Percentiles rank a stretch among this genome's conserved stretches.
phyloP scores from a whole-genome alignment of 495 filamentous ascomycete species.

The Hypoxylon fuscum region DNA sequence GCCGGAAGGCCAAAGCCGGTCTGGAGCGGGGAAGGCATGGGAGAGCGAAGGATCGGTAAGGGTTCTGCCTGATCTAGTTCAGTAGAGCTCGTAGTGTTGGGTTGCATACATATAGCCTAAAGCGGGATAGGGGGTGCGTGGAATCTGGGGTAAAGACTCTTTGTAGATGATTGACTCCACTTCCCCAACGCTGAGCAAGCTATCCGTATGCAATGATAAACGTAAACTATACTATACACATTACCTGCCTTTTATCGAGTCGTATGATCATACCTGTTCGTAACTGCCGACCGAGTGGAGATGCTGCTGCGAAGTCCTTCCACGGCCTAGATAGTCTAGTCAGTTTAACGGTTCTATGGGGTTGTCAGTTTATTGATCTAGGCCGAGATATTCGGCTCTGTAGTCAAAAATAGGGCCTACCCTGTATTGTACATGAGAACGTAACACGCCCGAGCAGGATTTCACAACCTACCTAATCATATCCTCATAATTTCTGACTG shows the following conservation, averaged over 20 bases:
- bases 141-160: constrained; percentile 39
- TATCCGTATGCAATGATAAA: constrained; percentile 13
- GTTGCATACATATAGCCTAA: constrained; percentile 43
- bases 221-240: constrained; percentile 16
- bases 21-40: constrained; percentile 48
- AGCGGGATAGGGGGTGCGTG: constrained; percentile 27
- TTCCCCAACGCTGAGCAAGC: constrained; percentile 31
- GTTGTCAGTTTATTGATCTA: constrained; percentile 13
- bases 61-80: constrained; percentile 53
- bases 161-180: constrained; percentile 28
- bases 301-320: constrained; percentile 15
- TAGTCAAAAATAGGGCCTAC: constrained; percentile 1
- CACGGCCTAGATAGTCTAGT: constrained; percentile 21
- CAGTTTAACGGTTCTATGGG: constrained; percentile 12
- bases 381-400: constrained; percentile 21
- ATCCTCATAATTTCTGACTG: constrained; percentile 15
- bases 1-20: constrained; percentile 51
- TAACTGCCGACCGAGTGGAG: constrained; percentile 31
- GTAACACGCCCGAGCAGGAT: constrained; percentile 2
- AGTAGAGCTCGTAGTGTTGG: constrained; percentile 43
- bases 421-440: constrained; percentile 24
- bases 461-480: constrained; percentile 23
- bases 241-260: constrained; percentile 1
- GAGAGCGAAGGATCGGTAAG: constrained; percentile 43
- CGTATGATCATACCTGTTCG: constrained; percentile 15